These are phyloP conservation scores for Podospora sp. DNA, from an alignment of 495 filamentous ascomycete genomes.

Conservation along the genomic window DNA sequence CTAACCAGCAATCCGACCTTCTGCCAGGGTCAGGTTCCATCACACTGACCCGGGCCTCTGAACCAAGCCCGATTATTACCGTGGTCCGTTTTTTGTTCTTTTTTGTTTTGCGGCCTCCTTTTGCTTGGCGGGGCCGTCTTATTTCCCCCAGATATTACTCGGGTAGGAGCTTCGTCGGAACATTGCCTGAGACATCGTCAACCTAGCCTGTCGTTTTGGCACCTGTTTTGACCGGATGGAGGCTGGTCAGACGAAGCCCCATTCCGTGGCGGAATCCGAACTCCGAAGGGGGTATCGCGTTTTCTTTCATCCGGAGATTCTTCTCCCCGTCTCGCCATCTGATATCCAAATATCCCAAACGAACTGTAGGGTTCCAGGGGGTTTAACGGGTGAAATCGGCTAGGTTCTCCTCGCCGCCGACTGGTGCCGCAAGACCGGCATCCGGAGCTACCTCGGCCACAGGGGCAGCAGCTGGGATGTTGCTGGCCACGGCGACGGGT, in stretches of 20 bases:
- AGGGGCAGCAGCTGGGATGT: slow-evolving; percentile 12
- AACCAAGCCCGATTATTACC: not conserved
- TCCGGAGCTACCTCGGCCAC: not conserved
- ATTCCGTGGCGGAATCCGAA: not conserved
- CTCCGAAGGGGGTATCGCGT: not conserved
- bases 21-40: not conserved
- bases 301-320: not conserved
- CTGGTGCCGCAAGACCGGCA: slow-evolving; percentile 19
- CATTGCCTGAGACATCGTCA: slow-evolving; percentile 3
- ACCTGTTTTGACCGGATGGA: not conserved
- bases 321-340: not conserved
- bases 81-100: not conserved
- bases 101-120: not conserved
- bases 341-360: not conserved
- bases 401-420: slow-evolving; percentile 25
- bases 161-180: not conserved
- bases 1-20: not conserved
- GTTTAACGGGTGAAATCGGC: slow-evolving; percentile 34
- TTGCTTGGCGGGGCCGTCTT: not conserved
- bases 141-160: not conserved
- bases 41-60: not conserved
- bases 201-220: not conserved
- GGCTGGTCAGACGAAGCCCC: not conserved
- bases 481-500: slow-evolving; percentile 14
- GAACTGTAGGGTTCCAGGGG: no score